Base-by-base conservation (phyloP, 2,329 filamentous ascomycete species). In the Cladosporium halotolerans region DNA sequence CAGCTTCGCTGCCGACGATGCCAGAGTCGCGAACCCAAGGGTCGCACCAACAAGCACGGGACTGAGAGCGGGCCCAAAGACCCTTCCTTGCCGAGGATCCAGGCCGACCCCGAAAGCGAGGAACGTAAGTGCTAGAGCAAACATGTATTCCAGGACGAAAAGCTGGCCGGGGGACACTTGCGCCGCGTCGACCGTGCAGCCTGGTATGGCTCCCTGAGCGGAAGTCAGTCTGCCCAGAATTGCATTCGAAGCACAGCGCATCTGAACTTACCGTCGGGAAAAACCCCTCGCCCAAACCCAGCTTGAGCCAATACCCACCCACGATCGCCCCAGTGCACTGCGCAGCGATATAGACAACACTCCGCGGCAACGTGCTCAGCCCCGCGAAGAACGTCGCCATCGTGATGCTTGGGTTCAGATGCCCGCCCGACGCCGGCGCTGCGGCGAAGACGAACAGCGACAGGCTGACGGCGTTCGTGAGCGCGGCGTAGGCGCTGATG, bases 331-430 rank as follows among this genome's bases (percentile, higher is more conserved):
- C 77, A 1, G 70, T 41, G 1, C 68, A 71, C 61, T 80, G 78
- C 11, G 70, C 72, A 4, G 63, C 51, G 3, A 80, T 55, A 53
- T 79, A 79, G 9, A 79, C 54, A 0, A 78, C 61, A 13, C 72
- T 71, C 51, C 78, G 70, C 0, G 78, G 71, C 10, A 79, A 67
- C 1, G 75, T 75, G 16, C 74, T 75, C 10, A 80, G 66, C 0
- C 76, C 72, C 1, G 75, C 71, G 19, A 78, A 73, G 55, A 81
- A 75, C 2, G 77, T 78, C 2, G 75, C 71, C 44, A 80, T 72
- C 0, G 77, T 79, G 55, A 81, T 79, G 32, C 75, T 65, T 1
- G 78, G 78, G 57, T 78, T 81, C 52, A 81, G 63, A 59, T 81
- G 78, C 1, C 74, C 78, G 38, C 78, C 77, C 3, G 73, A 76